Base-by-base conservation (phyloP, 768 basidiomycete genomes). In the Rhodotorula paludigena region DNA sequence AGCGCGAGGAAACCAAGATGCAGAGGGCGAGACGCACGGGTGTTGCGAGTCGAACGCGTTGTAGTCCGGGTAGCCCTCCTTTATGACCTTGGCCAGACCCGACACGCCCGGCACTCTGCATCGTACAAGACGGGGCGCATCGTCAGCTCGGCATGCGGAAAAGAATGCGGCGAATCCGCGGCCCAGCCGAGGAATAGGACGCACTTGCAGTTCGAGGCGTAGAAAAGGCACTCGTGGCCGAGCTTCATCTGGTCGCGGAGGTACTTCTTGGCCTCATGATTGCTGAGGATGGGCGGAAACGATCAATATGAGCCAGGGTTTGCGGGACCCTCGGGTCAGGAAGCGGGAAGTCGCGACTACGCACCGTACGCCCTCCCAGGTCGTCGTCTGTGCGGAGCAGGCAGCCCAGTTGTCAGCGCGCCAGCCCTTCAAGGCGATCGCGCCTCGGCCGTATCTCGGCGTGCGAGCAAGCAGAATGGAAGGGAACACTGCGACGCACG, bases 61-160 rank as follows among this genome's bases (percentile, higher is more conserved):
- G 92, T 90, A 83, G 76, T 97, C 92, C 28, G 92, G 89, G 78
- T 94, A 93, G 11, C 90, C 89, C 76, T 89, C 88, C 77, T 85
- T 89, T 38, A 82, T 82, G 14, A 94, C 86, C 85, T 89, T 83
- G 23, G 89, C 89, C 77, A 91, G 87, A 16, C 84, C 90, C 48
- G 88, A 87, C 64, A 92, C 84, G 25, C 90, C 90, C 87, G 67
- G 63, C 0, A 45, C 53, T 58, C 28, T 28, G 54, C 52, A 10
- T 10, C n/a, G 2, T 8, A 12, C 7, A 21, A 5, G 52, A 35
- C 7, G 53, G 9, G 3, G 28, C 53, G 25, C 6, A 14, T 2
- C 15, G 33, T 4, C 33, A 21, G 20, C 3, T 23, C 23, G 25
- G 33, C 15, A 15, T 7, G 53, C 21, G 49, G 12, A 30, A n/a